A percentile compares a stretch with the other conserved stretches of the same genome.
Evolutionary conservation across 352 stramenopile genomes (phyloP).

Genomic region (Sclerospora graminicola): DNA sequence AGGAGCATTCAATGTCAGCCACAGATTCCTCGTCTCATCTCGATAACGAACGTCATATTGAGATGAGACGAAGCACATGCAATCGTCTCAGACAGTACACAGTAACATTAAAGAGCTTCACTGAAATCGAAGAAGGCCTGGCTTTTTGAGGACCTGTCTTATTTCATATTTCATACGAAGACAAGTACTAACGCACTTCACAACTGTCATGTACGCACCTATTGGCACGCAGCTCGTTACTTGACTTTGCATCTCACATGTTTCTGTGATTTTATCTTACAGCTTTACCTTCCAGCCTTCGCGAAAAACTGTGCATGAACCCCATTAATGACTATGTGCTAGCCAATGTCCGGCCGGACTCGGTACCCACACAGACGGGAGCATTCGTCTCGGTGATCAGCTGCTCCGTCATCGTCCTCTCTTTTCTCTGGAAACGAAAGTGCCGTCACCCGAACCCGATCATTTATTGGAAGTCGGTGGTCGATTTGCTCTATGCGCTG

Average conservation of each 20-base stretch:
- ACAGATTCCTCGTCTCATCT: too few relatives aligned
- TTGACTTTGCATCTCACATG: too few relatives aligned
- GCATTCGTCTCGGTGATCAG: slow-evolving; percentile 67
- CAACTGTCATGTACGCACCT: background rate
- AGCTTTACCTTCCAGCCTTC: slow-evolving; percentile 8
- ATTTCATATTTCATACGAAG: too few relatives aligned
- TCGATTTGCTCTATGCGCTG: slow-evolving; percentile 66
- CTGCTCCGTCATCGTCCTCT: slow-evolving; percentile 62
- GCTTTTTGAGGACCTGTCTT: too few relatives aligned
- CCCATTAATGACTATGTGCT: slow-evolving; percentile 15
- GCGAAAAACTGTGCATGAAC: slow-evolving; percentile 7
- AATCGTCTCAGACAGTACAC: too few relatives aligned
- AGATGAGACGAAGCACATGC: too few relatives aligned
- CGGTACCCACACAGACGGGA: slow-evolving; percentile 48
- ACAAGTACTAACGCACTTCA: background rate
- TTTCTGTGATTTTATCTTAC: too few relatives aligned
- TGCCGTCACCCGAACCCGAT: slow-evolving; percentile 78
- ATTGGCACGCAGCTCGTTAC: too few relatives aligned
- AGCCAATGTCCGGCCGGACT: slow-evolving; percentile 23
- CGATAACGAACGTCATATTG: too few relatives aligned
- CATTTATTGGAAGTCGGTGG: slow-evolving; percentile 71
- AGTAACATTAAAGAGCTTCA: too few relatives aligned
- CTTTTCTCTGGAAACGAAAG: slow-evolving; percentile 50
- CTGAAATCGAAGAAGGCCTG: too few relatives aligned
- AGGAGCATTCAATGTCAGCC: too few relatives aligned